Evolutionary conservation across 345 rosid genomes (phyloP), one percentile per base, ranked within the genome.

Genomic region (Brassica incana): DNA sequence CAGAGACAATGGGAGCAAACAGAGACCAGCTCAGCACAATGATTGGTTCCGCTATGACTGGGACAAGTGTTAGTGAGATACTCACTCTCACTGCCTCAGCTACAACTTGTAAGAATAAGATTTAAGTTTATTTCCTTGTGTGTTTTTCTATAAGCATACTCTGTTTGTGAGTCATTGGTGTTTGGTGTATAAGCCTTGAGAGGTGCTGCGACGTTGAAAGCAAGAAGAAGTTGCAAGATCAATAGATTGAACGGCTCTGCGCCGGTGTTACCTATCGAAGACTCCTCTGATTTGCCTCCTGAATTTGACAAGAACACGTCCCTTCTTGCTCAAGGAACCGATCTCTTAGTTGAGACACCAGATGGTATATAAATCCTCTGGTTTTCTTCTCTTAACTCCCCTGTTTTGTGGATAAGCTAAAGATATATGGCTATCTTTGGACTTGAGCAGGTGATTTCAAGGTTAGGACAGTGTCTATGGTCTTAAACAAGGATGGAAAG

Each of bases 1-100:
- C 99, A 0, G 94, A 91, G 83, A 90, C 90, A 4, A 88, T 92
- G 93, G 99, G 99, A 29, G 97, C 94, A 8, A 91, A 83, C 79
- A 88, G 86, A 73, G 90, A 91, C 58, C 91, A 95, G 75, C 87
- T 95, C 5, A 84, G 85, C 20, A 64, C 85, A 67, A 85, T 80
- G 50, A 85, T 95, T 65, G 89, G 86, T 16, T 95, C 99, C 3
- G 94, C 99, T 69, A 87, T 86, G 92, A 87, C 85, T 43, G 84
- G 94, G 6, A 90, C 97, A 15, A 83, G 73, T 78, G 82, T 92
- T 5, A 87, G 83, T 74, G 97, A 92, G 78, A 88, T 92, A 77
- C 81, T 95, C 40, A 90, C 99, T 8, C 94, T 95, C 70, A 90
- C 99, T 15, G 97, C 95, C 78, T 91, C 97, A 18, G 97, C 99